These are phyloP conservation scores for Cladosporium sp. DNA, from an alignment of 2,329 filamentous ascomycete genomes.

Conservation along the genomic window DNA sequence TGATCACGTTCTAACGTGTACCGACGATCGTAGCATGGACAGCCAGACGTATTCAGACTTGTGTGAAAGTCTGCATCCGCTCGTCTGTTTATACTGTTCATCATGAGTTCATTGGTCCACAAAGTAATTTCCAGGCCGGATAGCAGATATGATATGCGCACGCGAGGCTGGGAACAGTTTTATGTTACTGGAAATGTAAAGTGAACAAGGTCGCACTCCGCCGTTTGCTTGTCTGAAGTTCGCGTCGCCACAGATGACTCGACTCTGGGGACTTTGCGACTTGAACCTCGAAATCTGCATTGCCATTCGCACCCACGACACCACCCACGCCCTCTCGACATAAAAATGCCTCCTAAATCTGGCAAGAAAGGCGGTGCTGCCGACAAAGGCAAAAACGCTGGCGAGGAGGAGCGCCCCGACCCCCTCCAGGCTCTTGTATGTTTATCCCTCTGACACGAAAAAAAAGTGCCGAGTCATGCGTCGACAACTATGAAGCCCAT, in stretches of 20 bases:
- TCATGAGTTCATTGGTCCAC: background rate
- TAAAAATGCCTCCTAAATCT: constrained; percentile 50
- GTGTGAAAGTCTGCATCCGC: background rate
- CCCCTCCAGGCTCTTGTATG: constrained; percentile 63
- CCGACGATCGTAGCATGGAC: background rate
- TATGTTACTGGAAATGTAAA: background rate
- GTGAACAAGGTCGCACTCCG: background rate
- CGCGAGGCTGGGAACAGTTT: background rate
- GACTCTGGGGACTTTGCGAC: constrained; percentile 2
- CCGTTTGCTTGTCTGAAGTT: background rate
- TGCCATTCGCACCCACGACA: background rate
- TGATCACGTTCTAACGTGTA: background rate
- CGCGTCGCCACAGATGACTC: constrained; percentile 7
- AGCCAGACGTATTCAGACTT: background rate
- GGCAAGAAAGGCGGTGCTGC: constrained; percentile 35
- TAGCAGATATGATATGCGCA: background rate
- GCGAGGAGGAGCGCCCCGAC: constrained; percentile 61
- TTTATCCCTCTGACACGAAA: constrained; percentile 22
- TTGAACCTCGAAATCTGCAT: constrained; percentile 1
- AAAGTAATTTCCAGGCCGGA: background rate
- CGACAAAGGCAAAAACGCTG: constrained; percentile 40
- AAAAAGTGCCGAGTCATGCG: constrained; percentile 17
- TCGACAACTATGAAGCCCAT: background rate
- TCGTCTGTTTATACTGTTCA: background rate
- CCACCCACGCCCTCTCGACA: constrained; percentile 21